phyloP scores from a whole-genome alignment of 2,329 filamentous ascomycete genomes.

The Sporothrix pallida region DNA sequence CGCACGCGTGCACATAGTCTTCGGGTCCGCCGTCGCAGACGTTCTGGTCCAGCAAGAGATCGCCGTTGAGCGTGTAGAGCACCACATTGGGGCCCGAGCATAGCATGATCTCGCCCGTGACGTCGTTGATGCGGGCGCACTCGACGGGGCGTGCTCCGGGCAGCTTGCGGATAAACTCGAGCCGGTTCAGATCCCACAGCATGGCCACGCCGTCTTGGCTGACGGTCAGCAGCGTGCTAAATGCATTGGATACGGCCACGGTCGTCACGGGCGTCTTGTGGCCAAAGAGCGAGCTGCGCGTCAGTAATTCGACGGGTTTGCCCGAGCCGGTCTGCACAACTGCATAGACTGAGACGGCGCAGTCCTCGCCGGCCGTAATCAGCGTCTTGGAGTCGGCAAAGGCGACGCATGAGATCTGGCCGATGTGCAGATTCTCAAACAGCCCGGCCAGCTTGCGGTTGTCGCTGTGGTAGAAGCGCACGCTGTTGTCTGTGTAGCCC shows the following conservation, averaged over 20 bases:
- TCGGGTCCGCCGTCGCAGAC: constrained; percentile 68
- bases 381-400: constrained; percentile 91
- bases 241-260: constrained; percentile 84
- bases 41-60: constrained; percentile 79
- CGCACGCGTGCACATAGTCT: constrained; percentile 79
- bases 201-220: constrained; percentile 79
- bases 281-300: constrained; percentile 82
- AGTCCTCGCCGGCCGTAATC: constrained; percentile 90
- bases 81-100: constrained; percentile 76
- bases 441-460: constrained; percentile 82
- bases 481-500: constrained; percentile 91
- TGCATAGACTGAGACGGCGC: constrained; percentile 84
- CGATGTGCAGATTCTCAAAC: constrained; percentile 92
- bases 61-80: constrained; percentile 87
- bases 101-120: constrained; percentile 86
- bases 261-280: constrained; percentile 83
- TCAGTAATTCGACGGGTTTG: constrained; percentile 78
- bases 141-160: constrained; percentile 63
- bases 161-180: constrained; percentile 81
- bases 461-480: constrained; percentile 84
- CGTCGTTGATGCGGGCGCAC: constrained; percentile 86
- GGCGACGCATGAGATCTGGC: constrained; percentile 80
- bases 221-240: constrained; percentile 85
- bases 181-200: constrained; percentile 91
- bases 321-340: constrained; percentile 66